These are phyloP conservation scores for Ascochyta fabae DNA, from an alignment of 2,329 filamentous ascomycete genomes.

Conservation along the genomic window DNA sequence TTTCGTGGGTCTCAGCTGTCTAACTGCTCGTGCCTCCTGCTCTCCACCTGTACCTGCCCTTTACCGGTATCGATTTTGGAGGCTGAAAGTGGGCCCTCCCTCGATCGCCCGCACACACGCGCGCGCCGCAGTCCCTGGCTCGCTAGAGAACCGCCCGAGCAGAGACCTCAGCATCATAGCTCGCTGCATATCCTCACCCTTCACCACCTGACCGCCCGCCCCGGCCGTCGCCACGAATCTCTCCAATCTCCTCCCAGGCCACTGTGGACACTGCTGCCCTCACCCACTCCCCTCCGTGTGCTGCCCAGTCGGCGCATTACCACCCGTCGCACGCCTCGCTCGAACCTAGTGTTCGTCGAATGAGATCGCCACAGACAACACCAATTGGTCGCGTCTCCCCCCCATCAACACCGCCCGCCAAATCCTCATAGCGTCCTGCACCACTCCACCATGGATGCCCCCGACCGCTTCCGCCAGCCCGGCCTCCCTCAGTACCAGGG, in stretches of 20 bases:
- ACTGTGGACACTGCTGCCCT: slow-evolving; percentile 24
- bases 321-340: slow-evolving; percentile 35
- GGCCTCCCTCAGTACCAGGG: slow-evolving; percentile 44
- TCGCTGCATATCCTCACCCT: slow-evolving; percentile 19
- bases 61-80: slow-evolving; percentile 38
- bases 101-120: slow-evolving; percentile 29
- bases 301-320: slow-evolving; percentile 33
- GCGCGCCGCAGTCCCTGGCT: slow-evolving; percentile 43
- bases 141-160: slow-evolving; percentile 20
- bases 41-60: slow-evolving; percentile 43
- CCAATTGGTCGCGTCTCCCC: slow-evolving; percentile 43
- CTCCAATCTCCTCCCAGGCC: slow-evolving; percentile 20
- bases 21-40: slow-evolving; percentile 42
- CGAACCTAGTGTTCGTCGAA: slow-evolving; percentile 38
- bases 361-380: slow-evolving; percentile 36
- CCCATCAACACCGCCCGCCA: slow-evolving; percentile 21
- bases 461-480: slow-evolving; percentile 46
- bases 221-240: slow-evolving; percentile 23
- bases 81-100: slow-evolving; percentile 46
- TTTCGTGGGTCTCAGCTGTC: slow-evolving; percentile 31
- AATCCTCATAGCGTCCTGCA: slow-evolving; percentile 12
- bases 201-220: slow-evolving; percentile 22
- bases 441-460: slow-evolving; percentile 40
- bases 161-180: slow-evolving; percentile 19
- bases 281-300: slow-evolving; percentile 21